Conservation (phyloP, 2,329 filamentous ascomycete genomes). For the Fusarium sambucinum region DNA sequence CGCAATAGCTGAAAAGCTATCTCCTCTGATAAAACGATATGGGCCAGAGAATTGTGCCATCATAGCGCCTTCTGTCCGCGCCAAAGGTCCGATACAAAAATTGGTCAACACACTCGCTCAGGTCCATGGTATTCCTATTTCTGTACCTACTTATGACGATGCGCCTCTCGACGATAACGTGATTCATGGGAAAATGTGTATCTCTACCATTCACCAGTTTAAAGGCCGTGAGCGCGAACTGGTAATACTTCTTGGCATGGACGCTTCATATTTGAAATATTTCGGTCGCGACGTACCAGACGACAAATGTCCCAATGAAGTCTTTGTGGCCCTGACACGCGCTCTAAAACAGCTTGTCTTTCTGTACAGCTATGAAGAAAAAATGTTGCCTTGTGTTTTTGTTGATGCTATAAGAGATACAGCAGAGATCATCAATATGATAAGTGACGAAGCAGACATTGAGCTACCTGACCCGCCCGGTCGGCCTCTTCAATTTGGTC, state of each 20-base stretch:
- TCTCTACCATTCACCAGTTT: slow-evolving; percentile 52
- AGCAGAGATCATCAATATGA: slow-evolving; percentile 24
- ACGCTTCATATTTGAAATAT: slow-evolving; percentile 45
- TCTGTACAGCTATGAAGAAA: slow-evolving; percentile 32
- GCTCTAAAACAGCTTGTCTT: slow-evolving; percentile 48
- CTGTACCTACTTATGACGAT: slow-evolving; percentile 44
- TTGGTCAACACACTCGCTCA: slow-evolving; percentile 26
- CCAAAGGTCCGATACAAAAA: too few species aligned
- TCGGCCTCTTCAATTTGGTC: slow-evolving; percentile 26
- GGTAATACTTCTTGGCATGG: slow-evolving; percentile 46
- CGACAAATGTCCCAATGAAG: slow-evolving; percentile 48
- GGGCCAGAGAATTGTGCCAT: slow-evolving; percentile 33
- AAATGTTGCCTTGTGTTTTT: slow-evolving; percentile 46
- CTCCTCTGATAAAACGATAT: slow-evolving; percentile 39
- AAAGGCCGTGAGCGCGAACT: slow-evolving; percentile 51
- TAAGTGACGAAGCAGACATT: background rate
- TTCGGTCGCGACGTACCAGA: slow-evolving; percentile 46
- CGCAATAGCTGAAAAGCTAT: slow-evolving; percentile 34
- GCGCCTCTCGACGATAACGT: slow-evolving; percentile 42
- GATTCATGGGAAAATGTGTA: slow-evolving; percentile 47
- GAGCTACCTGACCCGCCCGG: slow-evolving; percentile 11
- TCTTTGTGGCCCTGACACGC: slow-evolving; percentile 50
- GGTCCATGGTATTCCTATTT: slow-evolving; percentile 36
- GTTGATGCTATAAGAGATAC: slow-evolving; percentile 32
- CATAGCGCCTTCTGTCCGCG: slow-evolving; percentile 19